Conservation (phyloP, 192 early-diverging fungal genomes). For the Backusella parvicylindrica region DNA sequence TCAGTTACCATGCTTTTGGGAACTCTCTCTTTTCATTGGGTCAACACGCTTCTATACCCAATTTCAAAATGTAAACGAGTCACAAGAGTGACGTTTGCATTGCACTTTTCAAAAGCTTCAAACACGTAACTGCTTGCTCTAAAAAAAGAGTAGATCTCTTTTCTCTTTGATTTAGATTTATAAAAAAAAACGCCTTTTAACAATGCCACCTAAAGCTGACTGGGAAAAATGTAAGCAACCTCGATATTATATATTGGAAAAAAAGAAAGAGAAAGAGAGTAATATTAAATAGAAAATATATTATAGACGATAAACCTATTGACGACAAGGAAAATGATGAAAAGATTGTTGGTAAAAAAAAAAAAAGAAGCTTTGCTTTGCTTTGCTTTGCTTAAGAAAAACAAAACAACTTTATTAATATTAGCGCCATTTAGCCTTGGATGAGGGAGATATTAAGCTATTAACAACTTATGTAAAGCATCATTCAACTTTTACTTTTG, state of each 20-base stretch:
- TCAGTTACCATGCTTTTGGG: no score
- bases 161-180: background rate
- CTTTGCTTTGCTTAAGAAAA: no score
- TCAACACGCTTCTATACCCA: background rate
- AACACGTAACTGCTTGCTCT: background rate
- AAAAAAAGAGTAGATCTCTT: background rate
- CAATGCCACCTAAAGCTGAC: constrained; percentile 86
- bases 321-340: constrained; percentile 74
- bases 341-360: constrained; percentile 75
- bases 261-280: no score
- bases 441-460: constrained; percentile 89
- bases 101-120: background rate
- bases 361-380: no score
- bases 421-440: constrained; percentile 53
- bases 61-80: background rate
- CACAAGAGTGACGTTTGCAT: background rate
- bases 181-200: background rate
- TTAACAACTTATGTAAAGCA: constrained; percentile 84
- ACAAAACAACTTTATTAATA: background rate
- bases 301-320: constrained; percentile 69
- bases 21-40: background rate
- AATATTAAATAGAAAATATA: no score
- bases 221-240: constrained; percentile 95
- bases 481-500: no score
- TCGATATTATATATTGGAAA: background rate